Base-by-base conservation (phyloP, 352 stramenopile species). In the Globisporangium alternatum region DNA sequence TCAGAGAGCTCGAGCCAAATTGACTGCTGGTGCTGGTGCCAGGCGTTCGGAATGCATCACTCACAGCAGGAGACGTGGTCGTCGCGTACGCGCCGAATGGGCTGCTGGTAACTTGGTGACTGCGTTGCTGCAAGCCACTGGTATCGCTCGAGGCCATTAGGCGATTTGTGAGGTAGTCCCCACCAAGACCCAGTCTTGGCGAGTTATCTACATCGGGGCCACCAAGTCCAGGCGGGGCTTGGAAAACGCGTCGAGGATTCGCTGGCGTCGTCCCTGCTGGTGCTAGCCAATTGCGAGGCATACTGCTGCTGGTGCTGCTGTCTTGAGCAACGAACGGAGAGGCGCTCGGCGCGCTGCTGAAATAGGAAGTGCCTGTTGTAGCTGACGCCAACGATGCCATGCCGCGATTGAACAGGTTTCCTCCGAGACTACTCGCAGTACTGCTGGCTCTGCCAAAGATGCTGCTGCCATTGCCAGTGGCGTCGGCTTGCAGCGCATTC, bases 171-270 rank as follows among this genome's bases (percentile, higher is more conserved):
- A 66, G n/a, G 21, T 67, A 59, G 39, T 54, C 56, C n/a, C 37
- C 43, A 10, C 28, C 35, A 22, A 70, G 52, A 17, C 43, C 28
- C 2, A 70, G 58, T 9, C 52, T 30, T 0, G 58, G 51, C 3
- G 59, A 48, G 17, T 48, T 48, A n/a, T 56, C 52, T 25, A 62
- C 28, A 2, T 37, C 21, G 1, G 73, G 65, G 3, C 70, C 67
- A 47, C 72, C 71, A 7, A 90, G 54, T 19, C 81, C 81, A 33
- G 81, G 81, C 2, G 79, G 81, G 5, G 74, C 69, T 41, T 81
- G 76, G 3, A 86, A 65, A 6, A 76, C 58, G 15, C 78, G 82
- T 53, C 80, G 70, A 0, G 78, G 70, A 48, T 78, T 74, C 12
- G 63, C 41, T 41, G 51, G 22, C 8, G 62, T 71, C 9, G 62